Conservation (phyloP, 495 filamentous ascomycete species). For the Tuber calosporum region DNA sequence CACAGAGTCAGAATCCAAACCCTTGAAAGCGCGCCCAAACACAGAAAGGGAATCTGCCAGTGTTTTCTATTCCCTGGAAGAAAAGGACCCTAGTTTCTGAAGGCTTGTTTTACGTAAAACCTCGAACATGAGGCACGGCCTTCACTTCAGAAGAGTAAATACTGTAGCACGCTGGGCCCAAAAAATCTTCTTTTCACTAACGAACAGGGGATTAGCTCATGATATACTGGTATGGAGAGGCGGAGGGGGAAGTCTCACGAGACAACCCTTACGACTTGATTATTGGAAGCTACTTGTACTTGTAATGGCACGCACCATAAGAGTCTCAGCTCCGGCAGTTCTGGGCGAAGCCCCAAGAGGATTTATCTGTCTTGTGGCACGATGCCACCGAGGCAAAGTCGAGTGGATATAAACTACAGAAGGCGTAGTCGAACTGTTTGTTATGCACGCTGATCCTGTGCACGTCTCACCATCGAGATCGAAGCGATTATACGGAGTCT, state of each 20-base stretch:
- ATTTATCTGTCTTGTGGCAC: not conserved
- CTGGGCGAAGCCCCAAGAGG: not conserved
- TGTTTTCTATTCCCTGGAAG: not conserved
- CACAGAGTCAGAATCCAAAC: not conserved
- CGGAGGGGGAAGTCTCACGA: not conserved
- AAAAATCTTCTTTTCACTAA: not conserved
- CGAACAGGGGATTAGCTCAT: conserved; percentile 1
- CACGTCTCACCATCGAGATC: not conserved
- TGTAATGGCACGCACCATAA: not conserved
- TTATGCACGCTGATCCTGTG: not conserved
- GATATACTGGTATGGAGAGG: not conserved
- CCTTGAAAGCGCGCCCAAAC: not conserved
- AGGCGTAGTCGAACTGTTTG: not conserved
- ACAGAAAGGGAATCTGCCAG: not conserved
- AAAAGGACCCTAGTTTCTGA: not conserved
- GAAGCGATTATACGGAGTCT: not conserved
- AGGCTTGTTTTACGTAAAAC: not conserved
- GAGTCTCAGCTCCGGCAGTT: not conserved
- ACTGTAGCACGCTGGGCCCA: not conserved
- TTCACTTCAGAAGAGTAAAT: not conserved
- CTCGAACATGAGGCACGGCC: not conserved
- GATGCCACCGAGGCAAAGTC: not conserved
- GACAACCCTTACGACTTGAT: not conserved
- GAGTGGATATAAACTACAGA: not conserved
- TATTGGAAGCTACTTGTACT: not conserved